Percentiles rank a stretch among this genome's conserved stretches.
phyloP scores from a whole-genome alignment of 1,139 yeast genomes.

The Geotrichum carabidarum region DNA sequence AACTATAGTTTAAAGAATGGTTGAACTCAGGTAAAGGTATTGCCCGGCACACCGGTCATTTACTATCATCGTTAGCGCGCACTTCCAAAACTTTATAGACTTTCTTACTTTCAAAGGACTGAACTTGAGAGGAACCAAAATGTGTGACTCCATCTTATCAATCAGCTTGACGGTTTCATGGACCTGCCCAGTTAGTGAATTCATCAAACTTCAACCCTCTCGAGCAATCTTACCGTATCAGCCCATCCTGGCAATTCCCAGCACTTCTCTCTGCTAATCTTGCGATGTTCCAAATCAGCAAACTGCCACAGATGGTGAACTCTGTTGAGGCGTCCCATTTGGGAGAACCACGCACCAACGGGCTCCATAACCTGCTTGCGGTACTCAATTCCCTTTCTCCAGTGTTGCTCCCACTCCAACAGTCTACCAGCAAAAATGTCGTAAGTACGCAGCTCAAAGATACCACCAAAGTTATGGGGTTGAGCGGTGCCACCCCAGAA shows the following conservation, averaged over 20 bases:
- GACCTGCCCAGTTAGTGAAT: conserved; percentile 24
- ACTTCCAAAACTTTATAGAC: neutral
- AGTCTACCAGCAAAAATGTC: conserved; percentile 40
- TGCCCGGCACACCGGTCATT: neutral
- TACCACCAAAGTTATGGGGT: conserved; percentile 41
- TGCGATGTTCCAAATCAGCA: conserved; percentile 42
- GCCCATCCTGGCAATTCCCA: conserved; percentile 46
- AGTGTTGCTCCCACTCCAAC: conserved; percentile 42
- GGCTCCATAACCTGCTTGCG: conserved; percentile 45
- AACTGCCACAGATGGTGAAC: conserved; percentile 45
- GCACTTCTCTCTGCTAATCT: conserved; percentile 40
- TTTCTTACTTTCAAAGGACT: conserved; percentile 35
- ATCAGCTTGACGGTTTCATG: conserved; percentile 43
- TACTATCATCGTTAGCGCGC: neutral
- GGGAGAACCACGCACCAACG: conserved; percentile 46
- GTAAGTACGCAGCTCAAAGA: conserved; percentile 41
- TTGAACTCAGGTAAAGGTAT: neutral
- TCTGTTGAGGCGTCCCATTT: conserved; percentile 39
- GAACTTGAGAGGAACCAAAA: conserved; percentile 40
- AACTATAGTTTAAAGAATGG: neutral
- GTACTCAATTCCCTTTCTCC: conserved; percentile 41
- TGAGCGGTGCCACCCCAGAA: conserved; percentile 46
- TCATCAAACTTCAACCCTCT: neutral
- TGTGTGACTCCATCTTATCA: conserved; percentile 39
- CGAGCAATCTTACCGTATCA: conserved; percentile 30